Base-by-base conservation (phyloP, 2,329 filamentous ascomycete genomes). In the Cryoendolithus antarcticus region DNA sequence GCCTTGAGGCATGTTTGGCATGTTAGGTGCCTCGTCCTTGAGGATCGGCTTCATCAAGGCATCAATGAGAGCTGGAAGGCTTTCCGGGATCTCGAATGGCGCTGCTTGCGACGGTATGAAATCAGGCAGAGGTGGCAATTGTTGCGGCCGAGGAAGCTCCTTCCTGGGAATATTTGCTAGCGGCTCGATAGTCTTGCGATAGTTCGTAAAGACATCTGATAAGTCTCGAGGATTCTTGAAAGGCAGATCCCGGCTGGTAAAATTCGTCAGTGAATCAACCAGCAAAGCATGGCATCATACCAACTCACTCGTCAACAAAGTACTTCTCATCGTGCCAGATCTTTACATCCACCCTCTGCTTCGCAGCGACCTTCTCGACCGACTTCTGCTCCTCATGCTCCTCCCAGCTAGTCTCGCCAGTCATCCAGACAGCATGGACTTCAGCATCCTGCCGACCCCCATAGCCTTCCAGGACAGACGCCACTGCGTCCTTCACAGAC, bases 241-340 rank as follows among this genome's bases (percentile, higher is more conserved):
- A 0, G 74, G 71, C 0, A 82, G 56, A 51, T 89, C 82, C 13
- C 76, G 76, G 48, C 82, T 86, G 39, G 11, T 28, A 8, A 5
- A 9, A 41, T 6, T 1, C 21, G 12, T 37, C 28, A 30, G 30
- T 13, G 30, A 9, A n/a, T n/a, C n/a, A 15, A 13, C 10, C 13
- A 15, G n/a, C 24, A n/a, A 7, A 5, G 33, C n/a, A n/a, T n/a
- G n/a, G n/a, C 10, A 7, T 9, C 19, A 8, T 11, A 35, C 9
- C n/a, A 15, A 72, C 80, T 61, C 64, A 86, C 82, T 88, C 81
- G 51, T 88, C 79, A 37, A 88, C 68, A 43, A 78, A 78, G 49
- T 83, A 88, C 55, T 88, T 89, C 58, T 86, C 82, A 49, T 89
- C 82, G 0, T 61, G 58, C 74, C 77, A 86, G 1, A 77, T 42